These are phyloP conservation scores for Paramecium pentaurelia DNA, from an alignment of 73 alveolate genomes.

Conservation along the genomic window DNA sequence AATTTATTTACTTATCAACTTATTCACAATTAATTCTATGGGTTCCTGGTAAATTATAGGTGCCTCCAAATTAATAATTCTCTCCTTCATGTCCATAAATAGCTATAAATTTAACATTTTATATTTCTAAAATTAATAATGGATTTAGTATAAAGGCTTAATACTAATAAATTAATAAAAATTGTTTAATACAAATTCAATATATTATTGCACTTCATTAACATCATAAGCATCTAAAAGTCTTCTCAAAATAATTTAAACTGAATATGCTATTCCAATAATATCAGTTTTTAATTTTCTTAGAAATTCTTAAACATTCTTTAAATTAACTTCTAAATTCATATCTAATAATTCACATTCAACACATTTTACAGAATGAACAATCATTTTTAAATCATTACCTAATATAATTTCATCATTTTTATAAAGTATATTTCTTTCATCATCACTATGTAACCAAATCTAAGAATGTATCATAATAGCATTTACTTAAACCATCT, in stretches of 20 bases:
- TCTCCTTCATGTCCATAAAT: not conserved
- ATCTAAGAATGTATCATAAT: not conserved
- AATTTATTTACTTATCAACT: not conserved
- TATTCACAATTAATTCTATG: not conserved
- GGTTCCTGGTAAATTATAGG: not conserved
- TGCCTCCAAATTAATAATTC: not conserved
- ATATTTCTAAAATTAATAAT: not conserved
- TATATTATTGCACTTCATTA: not conserved
- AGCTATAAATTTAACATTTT: not conserved
- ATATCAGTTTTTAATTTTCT: not conserved
- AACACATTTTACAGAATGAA: not conserved
- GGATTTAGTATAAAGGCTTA: not conserved
- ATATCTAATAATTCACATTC: not conserved
- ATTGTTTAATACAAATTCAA: not conserved
- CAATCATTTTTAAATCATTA: not conserved
- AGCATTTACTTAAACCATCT: not conserved
- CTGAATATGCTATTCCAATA: not conserved
- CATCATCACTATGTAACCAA: not conserved
- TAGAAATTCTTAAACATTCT: not conserved
- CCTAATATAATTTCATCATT: not conserved
- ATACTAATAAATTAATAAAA: not conserved
- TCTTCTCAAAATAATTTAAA: not conserved
- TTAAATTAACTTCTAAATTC: not conserved
- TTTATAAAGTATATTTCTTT: not conserved
- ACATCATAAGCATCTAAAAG: not conserved